Evolutionary conservation across 371 early-diverging fungal species (phyloP), one percentile per base, ranked within the genome.

Genomic region (Smittium mucronatum): DNA sequence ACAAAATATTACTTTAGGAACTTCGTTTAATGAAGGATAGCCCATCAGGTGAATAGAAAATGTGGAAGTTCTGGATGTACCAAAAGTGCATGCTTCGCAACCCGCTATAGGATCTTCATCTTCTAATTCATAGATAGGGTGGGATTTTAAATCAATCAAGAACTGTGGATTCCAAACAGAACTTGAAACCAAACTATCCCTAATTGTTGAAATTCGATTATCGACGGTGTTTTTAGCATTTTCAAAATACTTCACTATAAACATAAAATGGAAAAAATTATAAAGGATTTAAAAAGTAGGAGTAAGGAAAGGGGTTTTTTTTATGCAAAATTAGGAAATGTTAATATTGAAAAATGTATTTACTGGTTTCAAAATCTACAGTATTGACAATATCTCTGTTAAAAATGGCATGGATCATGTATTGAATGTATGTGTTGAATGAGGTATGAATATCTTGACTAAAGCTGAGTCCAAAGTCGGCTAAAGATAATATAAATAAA

Each of bases 151-250:
- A n/a, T 65, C 65, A 15, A 34, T 33, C 34, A 65, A 33, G n/a
- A 33, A 65, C 28, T n/a, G 29, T 25, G 65, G 65, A 8, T 34
- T 65, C 65, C 65, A 65, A 28, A 33, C 65, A 32, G 65, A n/a
- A 33, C 65, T 65, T 2, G 65, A n/a, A n/a, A 65, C 65, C 65
- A 65, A 34, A 65, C 30, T 31, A 33, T 65, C 65, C 25, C 65
- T 2, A 8, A 34, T 65, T 31, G 65, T 65, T 34, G 21, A 1
- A 34, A 65, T n/a, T 65, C 34, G 29, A 25, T 65, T 65, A 2
- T 65, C 34, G 15, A 65, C 34, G 15, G 34, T 36, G 11, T n/a
- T 31, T 33, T n/a, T 33, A 2, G 65, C 65, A n/a, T 5, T 2
- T 25, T 65, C 34, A 34, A 65, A 65, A 65, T 65, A 65, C 21